These are phyloP conservation scores for Bocquillonia castaneifolia DNA, from an alignment of 441 rosid species.

Conservation along the genomic window DNA sequence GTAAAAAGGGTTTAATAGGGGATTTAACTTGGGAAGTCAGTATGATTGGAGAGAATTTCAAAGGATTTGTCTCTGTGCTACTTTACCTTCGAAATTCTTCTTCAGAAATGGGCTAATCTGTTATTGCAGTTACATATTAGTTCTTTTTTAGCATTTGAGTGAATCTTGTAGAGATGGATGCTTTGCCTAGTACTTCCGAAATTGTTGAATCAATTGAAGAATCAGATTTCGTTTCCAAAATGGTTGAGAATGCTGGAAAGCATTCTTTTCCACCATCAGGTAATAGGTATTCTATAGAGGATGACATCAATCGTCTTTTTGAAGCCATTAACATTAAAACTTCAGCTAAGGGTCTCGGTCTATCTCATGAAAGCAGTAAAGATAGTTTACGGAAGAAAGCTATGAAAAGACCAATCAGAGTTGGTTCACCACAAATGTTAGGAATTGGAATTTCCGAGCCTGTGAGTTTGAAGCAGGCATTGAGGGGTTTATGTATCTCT, in stretches of 20 bases:
- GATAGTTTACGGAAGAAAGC: conserved; percentile 53
- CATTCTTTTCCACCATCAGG: conserved; percentile 29
- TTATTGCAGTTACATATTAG: conserved; percentile 7
- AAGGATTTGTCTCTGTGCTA: conserved; percentile 22
- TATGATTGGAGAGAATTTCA: conserved; percentile 31
- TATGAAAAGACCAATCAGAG: conserved; percentile 65
- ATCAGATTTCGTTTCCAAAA: conserved; percentile 24
- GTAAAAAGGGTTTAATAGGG: conserved; percentile 15
- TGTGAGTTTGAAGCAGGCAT: conserved; percentile 77
- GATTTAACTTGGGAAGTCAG: conserved; percentile 23
- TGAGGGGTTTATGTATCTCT: conserved; percentile 73
- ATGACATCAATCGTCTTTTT: conserved; percentile 69
- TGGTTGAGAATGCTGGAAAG: conserved; percentile 28
- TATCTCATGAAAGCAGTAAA: conserved; percentile 31
- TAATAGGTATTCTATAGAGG: conserved; percentile 56
- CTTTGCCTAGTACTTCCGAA: conserved; percentile 40
- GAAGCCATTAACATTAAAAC: conserved; percentile 56
- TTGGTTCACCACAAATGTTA: conserved; percentile 49
- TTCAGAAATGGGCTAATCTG: conserved; percentile 43
- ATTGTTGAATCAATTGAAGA: conserved; percentile 54
- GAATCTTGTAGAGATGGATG: conserved; percentile 37
- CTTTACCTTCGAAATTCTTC: conserved; percentile 27
- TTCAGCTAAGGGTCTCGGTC: conserved; percentile 34
- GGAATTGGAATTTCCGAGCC: conserved; percentile 70
- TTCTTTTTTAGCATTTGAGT: conserved; percentile 22